phyloP scores from a whole-genome alignment of 2,329 filamentous ascomycete species.

The Beauveria pseudobassiana region DNA sequence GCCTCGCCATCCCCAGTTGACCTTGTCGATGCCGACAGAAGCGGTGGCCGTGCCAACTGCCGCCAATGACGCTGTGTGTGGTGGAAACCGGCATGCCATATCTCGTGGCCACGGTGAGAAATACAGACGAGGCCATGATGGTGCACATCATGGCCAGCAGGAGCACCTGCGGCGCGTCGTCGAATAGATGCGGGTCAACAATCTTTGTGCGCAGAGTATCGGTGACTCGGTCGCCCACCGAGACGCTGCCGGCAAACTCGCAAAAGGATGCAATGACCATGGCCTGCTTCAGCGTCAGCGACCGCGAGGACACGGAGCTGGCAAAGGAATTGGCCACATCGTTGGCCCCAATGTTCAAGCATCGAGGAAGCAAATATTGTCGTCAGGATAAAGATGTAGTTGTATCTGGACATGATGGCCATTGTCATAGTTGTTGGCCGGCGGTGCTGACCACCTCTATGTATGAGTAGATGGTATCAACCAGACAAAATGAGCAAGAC shows the following conservation, averaged over 20 bases:
- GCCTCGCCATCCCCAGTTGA: constrained; percentile 31
- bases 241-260: constrained; percentile 37
- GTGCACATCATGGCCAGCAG: constrained; percentile 49
- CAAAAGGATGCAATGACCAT: constrained; percentile 35
- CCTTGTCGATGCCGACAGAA: constrained; percentile 26
- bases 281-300: constrained; percentile 38
- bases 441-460: neutral
- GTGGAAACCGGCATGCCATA: constrained; percentile 47
- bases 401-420: constrained; percentile 38
- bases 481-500: neutral
- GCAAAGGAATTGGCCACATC: constrained; percentile 43
- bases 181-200: constrained; percentile 35
- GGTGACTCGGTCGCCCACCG: constrained; percentile 28
- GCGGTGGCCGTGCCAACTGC: constrained; percentile 30
- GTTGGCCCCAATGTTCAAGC: constrained; percentile 52
- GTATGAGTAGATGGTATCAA: no score
- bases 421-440: constrained; percentile 17
- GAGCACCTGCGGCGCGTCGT: constrained; percentile 37
- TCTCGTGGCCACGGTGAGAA: constrained; percentile 43
- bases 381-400: constrained; percentile 50
- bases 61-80: constrained; percentile 44
- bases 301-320: constrained; percentile 38
- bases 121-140: constrained; percentile 42
- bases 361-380: constrained; percentile 51
- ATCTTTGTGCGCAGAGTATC: constrained; percentile 42